Conservation (phyloP, 768 basidiomycete species). For the Baorangia bicolor region DNA sequence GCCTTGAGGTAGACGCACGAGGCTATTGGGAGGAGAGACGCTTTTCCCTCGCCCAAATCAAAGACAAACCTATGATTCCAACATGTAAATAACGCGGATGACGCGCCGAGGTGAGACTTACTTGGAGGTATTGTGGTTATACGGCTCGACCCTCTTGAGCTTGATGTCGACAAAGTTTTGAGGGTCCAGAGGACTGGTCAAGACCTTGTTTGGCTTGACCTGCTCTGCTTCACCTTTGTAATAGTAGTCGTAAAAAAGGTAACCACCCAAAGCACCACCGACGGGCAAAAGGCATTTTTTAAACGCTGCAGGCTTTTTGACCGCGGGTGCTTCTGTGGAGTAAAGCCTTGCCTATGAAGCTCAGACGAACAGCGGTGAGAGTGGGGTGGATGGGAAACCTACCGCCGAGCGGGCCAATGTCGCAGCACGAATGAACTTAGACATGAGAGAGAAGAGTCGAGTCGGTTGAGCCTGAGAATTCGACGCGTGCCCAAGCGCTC, state of each 20-base stretch:
- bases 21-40: slow-evolving; percentile 75
- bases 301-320: slow-evolving; percentile 50
- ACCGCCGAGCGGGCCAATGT: slow-evolving; percentile 44
- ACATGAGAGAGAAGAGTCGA: slow-evolving; percentile 36
- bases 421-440: slow-evolving; percentile 40
- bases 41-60: slow-evolving; percentile 73
- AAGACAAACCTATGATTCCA: slow-evolving; percentile 62
- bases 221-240: slow-evolving; percentile 28
- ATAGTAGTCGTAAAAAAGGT: slow-evolving; percentile 54
- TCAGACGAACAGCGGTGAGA: background rate
- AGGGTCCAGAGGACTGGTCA: slow-evolving; percentile 73
- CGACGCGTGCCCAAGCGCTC: background rate
- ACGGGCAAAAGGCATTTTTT: slow-evolving; percentile 40
- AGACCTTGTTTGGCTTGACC: slow-evolving; percentile 38
- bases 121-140: slow-evolving; percentile 94
- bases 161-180: slow-evolving; percentile 77
- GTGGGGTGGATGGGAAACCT: slow-evolving; percentile 4
- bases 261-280: slow-evolving; percentile 40
- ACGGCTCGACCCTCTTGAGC: slow-evolving; percentile 76
- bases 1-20: slow-evolving; percentile 79
- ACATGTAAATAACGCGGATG: background rate
- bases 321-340: slow-evolving; percentile 43
- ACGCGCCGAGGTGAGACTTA: slow-evolving; percentile 33
- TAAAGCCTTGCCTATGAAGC: slow-evolving; percentile 41
- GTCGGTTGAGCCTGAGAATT: background rate